Base-by-base conservation (phyloP, 2,329 filamentous ascomycete genomes). In the Xylaria arbuscula region DNA sequence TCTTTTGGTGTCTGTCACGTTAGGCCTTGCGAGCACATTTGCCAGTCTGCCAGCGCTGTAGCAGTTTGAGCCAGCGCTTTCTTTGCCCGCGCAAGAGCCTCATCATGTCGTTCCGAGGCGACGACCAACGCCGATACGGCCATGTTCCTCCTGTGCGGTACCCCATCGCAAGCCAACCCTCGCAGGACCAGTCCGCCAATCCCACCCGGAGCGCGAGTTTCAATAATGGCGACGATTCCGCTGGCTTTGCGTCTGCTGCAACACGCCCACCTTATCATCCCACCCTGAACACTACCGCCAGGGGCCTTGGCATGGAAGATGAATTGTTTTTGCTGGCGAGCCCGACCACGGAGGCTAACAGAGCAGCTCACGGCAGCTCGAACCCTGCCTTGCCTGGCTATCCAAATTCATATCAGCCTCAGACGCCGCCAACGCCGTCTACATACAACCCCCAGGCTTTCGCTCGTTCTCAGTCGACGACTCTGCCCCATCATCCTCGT, bases 361-460 rank as follows among this genome's bases (percentile, higher is more conserved):
- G 78, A 47, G 71, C 75, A 73, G 73, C 80, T 76, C 79, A 84
- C 80, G 75, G 81, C 79, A 77, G 85, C 80, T 74, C 81, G 72
- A 80, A 78, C 79, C 76, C 79, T 81, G 78, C 85, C 74, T 79
- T 84, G 77, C 80, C 83, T 56, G 81, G 86, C 75, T 86, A 88
- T 76, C 83, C 86, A 69, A 83, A 86, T 70, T 82, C 85, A 70
- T 85, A 85, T 74, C 82, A 85, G 71, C 78, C 82, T 67, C 78
- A 83, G 66, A 75, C 83, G 69, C 80, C 85, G 70, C 79, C 84
- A 24, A 82, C 84, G 8, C 80, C 84, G 17, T 81, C 83, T 24
- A 79, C 87, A 51, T 95, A 94, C 80, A 95, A 94, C 76, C 92
- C 93, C 1, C 87, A 91, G 77, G 83, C 85, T 45, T 95, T 88